Evolutionary conservation across 768 basidiomycete species (phyloP), one percentile per base, ranked within the genome.

Genomic region (Pleurotus pulmonarius): DNA sequence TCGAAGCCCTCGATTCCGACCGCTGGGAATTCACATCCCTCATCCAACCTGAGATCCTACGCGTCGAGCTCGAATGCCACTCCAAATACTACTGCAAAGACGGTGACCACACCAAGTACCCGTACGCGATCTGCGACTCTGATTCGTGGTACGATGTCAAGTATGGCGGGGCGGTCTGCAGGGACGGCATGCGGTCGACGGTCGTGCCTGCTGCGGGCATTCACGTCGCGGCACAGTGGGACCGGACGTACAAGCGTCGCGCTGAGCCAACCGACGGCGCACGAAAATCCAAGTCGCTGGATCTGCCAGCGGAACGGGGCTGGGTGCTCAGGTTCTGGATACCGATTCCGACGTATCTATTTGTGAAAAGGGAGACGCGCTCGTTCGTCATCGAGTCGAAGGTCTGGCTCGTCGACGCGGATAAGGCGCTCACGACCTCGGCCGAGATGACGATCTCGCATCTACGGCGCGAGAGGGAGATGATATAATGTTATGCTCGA

Each of bases 301-400:
- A 15, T 6, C 18, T 40, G 51, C 34, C 38, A 0, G 37, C 37
- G 5, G 39, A 52, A 4, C 38, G 65, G 11, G 73, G 73, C 2
- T 75, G 71, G 71, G 68, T 61, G 54, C 61, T 74, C 59, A 69
- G 72, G 43, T 71, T 76, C 58, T 79, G 73, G 70, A 68, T 81
- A 6, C 82, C 82, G 0, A 66, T 83, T 25, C 79, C 81, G 5
- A 69, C 75, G 5, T 58, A 64, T n/a, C 58, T 83, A 18, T 82
- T 83, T 58, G 65, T 69, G 20, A 77, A 75, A 66, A 68, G 69
- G 52, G 81, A 81, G 58, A 77, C 76, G 45, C 67, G 76, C 15
- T 62, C 67, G 44, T 82, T 83, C 61, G 64, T 63, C 37, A 56
- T 82, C 16, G 62, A 65, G 3, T 70, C 73, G 15, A 63, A 63